These are phyloP conservation scores for Scalesia atractyloides DNA, from an alignment of 129 eudicot genomes.

Conservation along the genomic window DNA sequence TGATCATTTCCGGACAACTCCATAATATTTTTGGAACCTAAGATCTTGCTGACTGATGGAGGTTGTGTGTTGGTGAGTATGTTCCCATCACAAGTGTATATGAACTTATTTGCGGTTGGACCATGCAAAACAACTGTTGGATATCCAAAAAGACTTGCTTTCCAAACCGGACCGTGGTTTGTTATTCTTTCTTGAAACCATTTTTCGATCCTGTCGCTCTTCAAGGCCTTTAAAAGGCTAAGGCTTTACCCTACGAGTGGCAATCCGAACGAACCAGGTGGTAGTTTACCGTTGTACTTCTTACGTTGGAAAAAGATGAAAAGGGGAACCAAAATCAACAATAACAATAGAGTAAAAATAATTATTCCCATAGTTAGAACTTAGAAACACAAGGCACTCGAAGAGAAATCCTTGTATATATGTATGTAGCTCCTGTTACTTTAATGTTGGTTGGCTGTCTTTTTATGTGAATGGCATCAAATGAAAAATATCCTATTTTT, in stretches of 20 bases:
- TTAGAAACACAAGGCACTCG: background rate
- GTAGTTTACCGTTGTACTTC: constrained; percentile 11
- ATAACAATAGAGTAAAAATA: background rate
- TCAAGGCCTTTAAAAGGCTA: constrained; percentile 30
- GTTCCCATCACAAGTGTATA: constrained; percentile 32
- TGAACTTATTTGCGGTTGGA: constrained; percentile 37
- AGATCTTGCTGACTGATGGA: constrained; percentile 19
- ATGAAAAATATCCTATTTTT: background rate
- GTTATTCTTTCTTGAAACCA: constrained; percentile 38
- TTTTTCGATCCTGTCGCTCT: constrained; percentile 25
- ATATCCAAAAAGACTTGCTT: constrained; percentile 32
- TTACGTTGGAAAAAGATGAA: constrained; percentile 17
- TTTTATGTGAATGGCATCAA: no score
- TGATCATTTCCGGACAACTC: constrained; percentile 40
- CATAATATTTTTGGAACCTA: constrained; percentile 30
- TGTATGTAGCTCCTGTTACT: no score
- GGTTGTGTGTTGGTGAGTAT: constrained; percentile 30
- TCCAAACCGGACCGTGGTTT: constrained; percentile 39
- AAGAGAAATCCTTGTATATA: background rate
- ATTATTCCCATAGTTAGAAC: constrained; percentile 13
- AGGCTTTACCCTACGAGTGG: constrained; percentile 42
- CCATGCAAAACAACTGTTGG: constrained; percentile 37
- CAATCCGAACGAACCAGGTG: constrained; percentile 41
- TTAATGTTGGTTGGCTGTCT: no score
- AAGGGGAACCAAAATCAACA: background rate